These are phyloP conservation scores for Zizania latifolia DNA, from an alignment of 176 grass and related monocot species.

Conservation along the genomic window DNA sequence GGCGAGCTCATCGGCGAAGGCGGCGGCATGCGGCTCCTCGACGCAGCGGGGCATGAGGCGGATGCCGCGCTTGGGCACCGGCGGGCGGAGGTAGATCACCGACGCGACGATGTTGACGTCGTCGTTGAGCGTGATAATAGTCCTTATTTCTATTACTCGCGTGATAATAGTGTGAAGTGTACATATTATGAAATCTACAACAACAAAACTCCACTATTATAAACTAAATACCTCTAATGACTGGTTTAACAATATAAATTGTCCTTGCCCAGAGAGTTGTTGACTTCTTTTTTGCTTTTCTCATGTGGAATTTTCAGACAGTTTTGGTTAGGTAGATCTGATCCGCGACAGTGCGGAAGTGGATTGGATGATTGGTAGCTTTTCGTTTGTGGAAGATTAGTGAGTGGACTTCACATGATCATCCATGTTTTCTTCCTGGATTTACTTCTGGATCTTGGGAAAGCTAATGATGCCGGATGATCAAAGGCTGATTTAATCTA, in stretches of 20 bases:
- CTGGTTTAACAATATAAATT: too few species aligned
- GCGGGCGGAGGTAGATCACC: slow-evolving; percentile 67
- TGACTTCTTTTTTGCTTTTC: background rate
- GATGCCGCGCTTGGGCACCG: slow-evolving; percentile 62
- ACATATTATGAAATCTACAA: too few species aligned
- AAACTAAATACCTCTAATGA: too few species aligned
- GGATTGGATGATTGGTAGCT: slow-evolving; percentile 8
- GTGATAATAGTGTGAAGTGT: too few species aligned
- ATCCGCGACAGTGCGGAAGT: background rate
- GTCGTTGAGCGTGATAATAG: slow-evolving; percentile 70
- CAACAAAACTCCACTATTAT: too few species aligned
- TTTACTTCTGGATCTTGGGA: background rate
- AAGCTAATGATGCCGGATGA: too few species aligned
- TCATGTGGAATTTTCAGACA: background rate
- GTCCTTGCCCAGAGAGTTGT: background rate
- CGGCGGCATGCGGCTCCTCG: slow-evolving; percentile 46
- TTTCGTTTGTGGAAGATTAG: background rate
- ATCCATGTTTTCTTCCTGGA: background rate
- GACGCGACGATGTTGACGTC: slow-evolving; percentile 63
- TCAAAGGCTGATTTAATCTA: too few species aligned
- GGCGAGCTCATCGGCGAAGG: slow-evolving; percentile 49
- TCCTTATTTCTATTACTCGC: too few species aligned
- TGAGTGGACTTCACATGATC: background rate
- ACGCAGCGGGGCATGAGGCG: slow-evolving; percentile 72
- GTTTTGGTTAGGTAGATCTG: background rate